These are phyloP conservation scores for Megacollybia platyphylla DNA, from an alignment of 1,284 basidiomycete species.

Conservation along the genomic window DNA sequence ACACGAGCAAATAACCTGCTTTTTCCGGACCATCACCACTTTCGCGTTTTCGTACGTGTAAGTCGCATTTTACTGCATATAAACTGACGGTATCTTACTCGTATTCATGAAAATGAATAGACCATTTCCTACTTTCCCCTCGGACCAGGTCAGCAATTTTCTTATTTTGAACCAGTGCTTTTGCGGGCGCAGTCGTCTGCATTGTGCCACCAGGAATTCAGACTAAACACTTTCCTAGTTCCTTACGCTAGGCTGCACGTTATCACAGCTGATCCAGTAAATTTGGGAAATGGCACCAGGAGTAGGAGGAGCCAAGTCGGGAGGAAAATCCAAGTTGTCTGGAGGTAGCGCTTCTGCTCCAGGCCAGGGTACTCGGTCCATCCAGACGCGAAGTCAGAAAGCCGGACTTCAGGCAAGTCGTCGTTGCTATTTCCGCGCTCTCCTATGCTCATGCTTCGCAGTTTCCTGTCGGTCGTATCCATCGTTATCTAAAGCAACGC, in stretches of 20 bases:
- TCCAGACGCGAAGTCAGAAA: not conserved
- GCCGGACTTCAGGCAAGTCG: not conserved
- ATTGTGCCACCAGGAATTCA: not conserved
- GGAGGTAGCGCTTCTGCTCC: not conserved
- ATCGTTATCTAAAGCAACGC: conserved; percentile 87
- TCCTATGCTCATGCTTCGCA: conserved; percentile 14
- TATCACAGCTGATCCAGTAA: not conserved
- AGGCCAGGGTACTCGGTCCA: not conserved
- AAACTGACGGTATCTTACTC: not conserved
- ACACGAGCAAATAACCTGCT: no score
- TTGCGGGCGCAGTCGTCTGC: not conserved
- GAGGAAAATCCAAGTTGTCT: not conserved
- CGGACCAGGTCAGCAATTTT: not conserved
- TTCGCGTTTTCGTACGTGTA: not conserved
- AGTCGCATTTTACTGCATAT: not conserved
- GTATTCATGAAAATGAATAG: not conserved
- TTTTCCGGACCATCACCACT: not conserved
- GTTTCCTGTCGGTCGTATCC: conserved; percentile 92
- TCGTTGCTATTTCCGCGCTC: not conserved
- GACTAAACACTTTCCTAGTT: not conserved
- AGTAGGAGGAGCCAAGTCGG: not conserved
- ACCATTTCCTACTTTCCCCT: not conserved
- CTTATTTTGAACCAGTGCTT: not conserved
- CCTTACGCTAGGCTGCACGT: not conserved
- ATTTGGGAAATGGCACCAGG: not conserved